Percentiles rank a stretch among this genome's conserved stretches.
Conservation (phyloP, 2,329 filamentous ascomycete species). For the Diaporthe australafricana region DNA sequence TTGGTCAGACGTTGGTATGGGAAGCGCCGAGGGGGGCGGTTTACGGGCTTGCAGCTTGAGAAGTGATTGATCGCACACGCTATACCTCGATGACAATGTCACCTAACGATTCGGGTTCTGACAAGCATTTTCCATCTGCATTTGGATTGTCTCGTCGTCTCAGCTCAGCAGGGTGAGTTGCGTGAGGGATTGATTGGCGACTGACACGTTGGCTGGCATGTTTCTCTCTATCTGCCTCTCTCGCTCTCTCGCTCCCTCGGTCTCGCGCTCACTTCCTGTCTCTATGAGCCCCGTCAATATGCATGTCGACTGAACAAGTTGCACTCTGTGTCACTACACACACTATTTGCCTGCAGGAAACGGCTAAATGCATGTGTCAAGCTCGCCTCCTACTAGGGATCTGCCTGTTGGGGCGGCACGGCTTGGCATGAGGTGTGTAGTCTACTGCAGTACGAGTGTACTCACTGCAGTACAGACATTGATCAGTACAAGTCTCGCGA, state of each 20-base stretch:
- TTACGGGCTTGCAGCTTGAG: neutral
- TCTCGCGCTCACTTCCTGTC: too few species aligned
- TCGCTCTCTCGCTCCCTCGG: too few species aligned
- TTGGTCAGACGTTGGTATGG: neutral
- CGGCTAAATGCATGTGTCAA: conserved; percentile 17
- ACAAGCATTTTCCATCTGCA: neutral
- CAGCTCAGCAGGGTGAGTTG: neutral
- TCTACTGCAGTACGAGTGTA: too few species aligned
- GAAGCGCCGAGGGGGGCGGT: too few species aligned
- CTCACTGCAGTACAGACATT: too few species aligned
- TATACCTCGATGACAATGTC: conserved; percentile 2
- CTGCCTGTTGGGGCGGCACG: neutral
- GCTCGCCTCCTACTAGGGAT: neutral
- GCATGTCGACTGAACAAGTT: neutral
- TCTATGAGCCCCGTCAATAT: neutral
- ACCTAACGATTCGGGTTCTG: conserved; percentile 6
- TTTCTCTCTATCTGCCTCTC: neutral
- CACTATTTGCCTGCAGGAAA: neutral
- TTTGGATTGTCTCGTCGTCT: neutral
- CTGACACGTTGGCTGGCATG: neutral
- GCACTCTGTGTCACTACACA: neutral
- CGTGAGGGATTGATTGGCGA: neutral
- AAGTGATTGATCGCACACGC: conserved; percentile 4
- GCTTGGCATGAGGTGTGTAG: too few species aligned
- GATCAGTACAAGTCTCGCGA: too few species aligned